Percentiles rank a stretch among this genome's conserved stretches.
These are phyloP conservation scores for Neofusicoccum parvum DNA, from an alignment of 2,329 filamentous ascomycete species.

Conservation along the genomic window DNA sequence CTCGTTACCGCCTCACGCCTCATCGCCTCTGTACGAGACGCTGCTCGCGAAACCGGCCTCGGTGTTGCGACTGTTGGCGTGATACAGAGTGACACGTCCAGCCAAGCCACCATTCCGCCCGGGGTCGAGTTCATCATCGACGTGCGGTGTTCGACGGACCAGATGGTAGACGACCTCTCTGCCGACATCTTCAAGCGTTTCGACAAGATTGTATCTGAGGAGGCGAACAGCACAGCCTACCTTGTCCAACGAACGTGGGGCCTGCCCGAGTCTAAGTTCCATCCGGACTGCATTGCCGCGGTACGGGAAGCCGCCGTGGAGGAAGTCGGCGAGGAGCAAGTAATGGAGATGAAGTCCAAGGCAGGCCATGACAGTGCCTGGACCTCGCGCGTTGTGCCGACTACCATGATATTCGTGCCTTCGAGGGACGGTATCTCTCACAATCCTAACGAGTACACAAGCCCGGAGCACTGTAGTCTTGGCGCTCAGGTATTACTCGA, in stretches of 20 bases:
- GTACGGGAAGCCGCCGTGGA: slow-evolving; percentile 61
- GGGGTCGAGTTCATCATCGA: slow-evolving; percentile 27
- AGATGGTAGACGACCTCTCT: slow-evolving; percentile 30
- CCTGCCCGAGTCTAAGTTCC: slow-evolving; percentile 50
- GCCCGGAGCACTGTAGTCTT: slow-evolving; percentile 39
- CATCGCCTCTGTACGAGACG: slow-evolving; percentile 31
- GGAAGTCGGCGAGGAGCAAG: slow-evolving; percentile 55
- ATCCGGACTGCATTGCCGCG: slow-evolving; percentile 66
- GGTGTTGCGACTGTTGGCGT: slow-evolving; percentile 34
- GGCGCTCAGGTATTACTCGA: slow-evolving; percentile 39
- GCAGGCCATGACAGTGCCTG: slow-evolving; percentile 63
- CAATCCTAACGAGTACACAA: slow-evolving; percentile 41
- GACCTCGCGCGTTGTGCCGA: slow-evolving; percentile 44
- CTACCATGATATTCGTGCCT: slow-evolving; percentile 44
- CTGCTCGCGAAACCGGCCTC: slow-evolving; percentile 24
- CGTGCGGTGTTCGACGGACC: slow-evolving; percentile 32
- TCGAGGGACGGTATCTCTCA: slow-evolving; percentile 42
- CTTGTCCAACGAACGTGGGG: slow-evolving; percentile 31
- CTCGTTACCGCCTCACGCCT: slow-evolving; percentile 32
- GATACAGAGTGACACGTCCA: slow-evolving; percentile 32
- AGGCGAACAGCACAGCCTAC: slow-evolving; percentile 27
- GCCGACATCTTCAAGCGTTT: slow-evolving; percentile 24
- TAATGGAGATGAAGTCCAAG: slow-evolving; percentile 62
- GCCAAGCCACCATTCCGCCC: slow-evolving; percentile 31
- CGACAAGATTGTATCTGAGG: slow-evolving; percentile 28